Conservation (phyloP, 2,329 filamentous ascomycete species). For the Clonostachys chloroleuca region DNA sequence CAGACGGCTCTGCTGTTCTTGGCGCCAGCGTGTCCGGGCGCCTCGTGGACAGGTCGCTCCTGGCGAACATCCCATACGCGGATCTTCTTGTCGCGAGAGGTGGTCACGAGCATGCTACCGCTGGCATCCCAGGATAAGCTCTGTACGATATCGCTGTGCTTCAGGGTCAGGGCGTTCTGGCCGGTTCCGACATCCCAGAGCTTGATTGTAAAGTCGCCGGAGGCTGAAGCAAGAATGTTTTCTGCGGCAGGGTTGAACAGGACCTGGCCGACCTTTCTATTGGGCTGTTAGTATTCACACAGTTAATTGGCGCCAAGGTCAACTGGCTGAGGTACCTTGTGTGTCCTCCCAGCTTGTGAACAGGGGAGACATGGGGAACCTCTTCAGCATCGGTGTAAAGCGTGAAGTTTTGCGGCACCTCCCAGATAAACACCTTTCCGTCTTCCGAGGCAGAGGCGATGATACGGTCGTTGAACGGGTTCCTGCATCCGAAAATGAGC, state of each 20-base stretch:
- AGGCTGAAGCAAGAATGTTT: constrained; percentile 91
- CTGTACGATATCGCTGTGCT: constrained; percentile 89
- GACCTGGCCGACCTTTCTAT: constrained; percentile 94
- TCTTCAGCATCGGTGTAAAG: constrained; percentile 83
- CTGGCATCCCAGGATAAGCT: constrained; percentile 93
- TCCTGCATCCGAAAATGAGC: constrained; percentile 47
- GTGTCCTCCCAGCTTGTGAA: constrained; percentile 81
- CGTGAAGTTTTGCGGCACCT: constrained; percentile 84
- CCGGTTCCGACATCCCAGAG: constrained; percentile 89
- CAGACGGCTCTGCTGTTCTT: constrained; percentile 97
- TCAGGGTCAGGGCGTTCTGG: constrained; percentile 69
- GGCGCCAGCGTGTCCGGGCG: constrained; percentile 80
- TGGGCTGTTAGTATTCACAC: not conserved
- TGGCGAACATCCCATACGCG: constrained; percentile 96
- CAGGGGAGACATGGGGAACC: constrained; percentile 73
- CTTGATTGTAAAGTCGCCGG: constrained; percentile 92
- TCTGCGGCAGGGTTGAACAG: constrained; percentile 96
- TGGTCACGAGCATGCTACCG: constrained; percentile 82
- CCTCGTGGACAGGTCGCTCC: constrained; percentile 81
- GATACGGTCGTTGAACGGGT: constrained; percentile 90
- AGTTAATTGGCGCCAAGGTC: not conserved
- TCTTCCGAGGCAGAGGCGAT: constrained; percentile 95
- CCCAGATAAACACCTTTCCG: constrained; percentile 95
- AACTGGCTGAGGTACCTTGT: constrained; percentile 56
- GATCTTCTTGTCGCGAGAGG: constrained; percentile 96